Conservation (phyloP, 306 rosid species). For the Dalbergia cochinchinensis region DNA sequence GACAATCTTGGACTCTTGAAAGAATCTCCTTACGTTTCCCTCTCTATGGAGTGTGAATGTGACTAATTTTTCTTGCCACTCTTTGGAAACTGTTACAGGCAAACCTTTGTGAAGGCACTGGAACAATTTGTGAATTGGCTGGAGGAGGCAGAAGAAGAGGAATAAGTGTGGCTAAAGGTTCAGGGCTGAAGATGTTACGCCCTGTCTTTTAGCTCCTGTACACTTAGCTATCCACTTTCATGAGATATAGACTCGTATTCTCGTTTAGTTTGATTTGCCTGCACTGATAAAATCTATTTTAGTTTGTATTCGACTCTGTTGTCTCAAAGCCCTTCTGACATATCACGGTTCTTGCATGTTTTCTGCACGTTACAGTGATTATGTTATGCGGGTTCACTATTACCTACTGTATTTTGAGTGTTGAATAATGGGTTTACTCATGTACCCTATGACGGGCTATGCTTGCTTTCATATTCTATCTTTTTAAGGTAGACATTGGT, state of each 20-base stretch:
- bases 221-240: constrained; percentile 26
- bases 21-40: background rate
- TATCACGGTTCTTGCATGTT: constrained; percentile 32
- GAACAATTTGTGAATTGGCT: constrained; percentile 98
- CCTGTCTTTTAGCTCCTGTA: constrained; percentile 17
- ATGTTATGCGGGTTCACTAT: constrained; percentile 25
- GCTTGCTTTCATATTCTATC: background rate
- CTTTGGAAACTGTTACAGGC: constrained; percentile 67
- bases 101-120: constrained; percentile 95
- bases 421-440: constrained; percentile 36
- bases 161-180: constrained; percentile 46
- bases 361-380: constrained; percentile 24
- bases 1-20: background rate
- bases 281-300: constrained; percentile 33
- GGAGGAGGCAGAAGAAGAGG: constrained; percentile 99
- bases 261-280: constrained; percentile 33
- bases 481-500: background rate
- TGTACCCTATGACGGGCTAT: background rate
- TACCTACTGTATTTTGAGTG: constrained; percentile 32
- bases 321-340: background rate
- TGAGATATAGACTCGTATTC: constrained; percentile 49
- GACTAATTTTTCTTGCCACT: background rate
- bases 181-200: constrained; percentile 28
- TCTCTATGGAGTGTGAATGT: background rate
- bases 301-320: constrained; percentile 33